Evolutionary conservation across 2,329 filamentous ascomycete species (phyloP), one percentile per base, ranked within the genome.

Genomic region (Dothistroma septosporum): DNA sequence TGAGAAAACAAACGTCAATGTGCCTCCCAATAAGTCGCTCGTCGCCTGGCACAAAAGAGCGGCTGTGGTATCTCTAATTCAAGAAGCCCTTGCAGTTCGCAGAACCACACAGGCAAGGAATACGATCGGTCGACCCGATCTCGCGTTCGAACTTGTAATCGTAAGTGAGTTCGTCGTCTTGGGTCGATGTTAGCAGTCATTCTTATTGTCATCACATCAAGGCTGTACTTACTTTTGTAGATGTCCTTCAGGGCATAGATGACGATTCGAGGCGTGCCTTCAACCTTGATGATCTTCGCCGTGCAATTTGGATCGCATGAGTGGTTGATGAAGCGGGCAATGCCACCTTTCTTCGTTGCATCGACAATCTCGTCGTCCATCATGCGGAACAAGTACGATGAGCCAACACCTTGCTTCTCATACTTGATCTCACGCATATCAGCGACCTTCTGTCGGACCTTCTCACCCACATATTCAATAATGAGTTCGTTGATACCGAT

Each of bases 61-160:
- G 35, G 11, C 47, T 32, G 31, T 52, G 57, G 61, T 60, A 61
- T 59, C 55, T 53, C 49, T 83, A 99, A 79, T 99, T 99, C 78
- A 99, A 90, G 81, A 97, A 99, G 65, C 94, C 94, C 82, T 99
- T 99, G 82, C 94, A 99, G 53, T 91, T 92, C 32, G 92, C 87
- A 48, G 93, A 97, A 62, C 94, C 94, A 76, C 94, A 99, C 55
- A 99, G 87, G 80, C 94, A 99, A 55, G 94, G 94, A 70, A 99
- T 97, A 66, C 94, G 91, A 76, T 99, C 94, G 65, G 92, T 85
- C 69, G 91, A 95, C 72, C 92, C 92, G 72, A 95, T 91, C 78
- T 99, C 94, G 70, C 94, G 90, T 80, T 99, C 94, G 76, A 99
- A 99, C 77, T 99, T 99, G 84, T 99, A 99, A 80, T 99, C 94